Evolutionary conservation across 1,284 basidiomycete genomes (phyloP).

Genomic region (Bondarzewia mesenterica): DNA sequence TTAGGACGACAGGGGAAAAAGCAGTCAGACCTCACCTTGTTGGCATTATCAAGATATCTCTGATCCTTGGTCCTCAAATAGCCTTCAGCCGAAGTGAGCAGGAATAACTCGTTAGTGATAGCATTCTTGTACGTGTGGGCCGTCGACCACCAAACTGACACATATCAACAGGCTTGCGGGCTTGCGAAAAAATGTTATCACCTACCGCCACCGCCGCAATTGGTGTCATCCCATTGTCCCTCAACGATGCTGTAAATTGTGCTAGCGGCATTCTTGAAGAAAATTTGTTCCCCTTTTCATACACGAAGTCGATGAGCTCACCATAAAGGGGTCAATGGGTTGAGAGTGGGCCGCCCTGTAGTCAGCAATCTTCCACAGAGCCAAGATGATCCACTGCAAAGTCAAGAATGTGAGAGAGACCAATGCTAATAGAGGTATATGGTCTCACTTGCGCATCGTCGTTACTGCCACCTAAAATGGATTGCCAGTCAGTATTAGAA

Average conservation of each 20-base stretch:
- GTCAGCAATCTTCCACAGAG: slow-evolving; percentile 46
- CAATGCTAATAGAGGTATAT: background rate
- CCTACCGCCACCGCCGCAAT: slow-evolving; percentile 34
- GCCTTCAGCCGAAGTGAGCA: slow-evolving; percentile 38
- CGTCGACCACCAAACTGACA: slow-evolving; percentile 46
- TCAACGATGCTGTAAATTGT: slow-evolving; percentile 41
- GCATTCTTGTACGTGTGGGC: slow-evolving; percentile 50
- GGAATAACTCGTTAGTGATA: slow-evolving; percentile 48
- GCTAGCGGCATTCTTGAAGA: slow-evolving; percentile 28
- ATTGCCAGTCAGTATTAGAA: slow-evolving; percentile 31
- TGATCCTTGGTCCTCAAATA: slow-evolving; percentile 30
- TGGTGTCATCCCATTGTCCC: slow-evolving; percentile 36
- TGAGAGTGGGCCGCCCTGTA: slow-evolving; percentile 33
- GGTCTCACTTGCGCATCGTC: slow-evolving; percentile 39
- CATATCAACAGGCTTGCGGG: background rate
- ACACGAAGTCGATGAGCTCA: slow-evolving; percentile 13
- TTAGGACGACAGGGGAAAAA: background rate
- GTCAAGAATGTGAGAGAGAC: background rate
- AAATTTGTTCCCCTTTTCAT: background rate
- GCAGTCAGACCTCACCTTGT: slow-evolving; percentile 23
- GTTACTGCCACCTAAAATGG: slow-evolving; percentile 34
- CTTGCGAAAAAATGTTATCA: slow-evolving; percentile 8
- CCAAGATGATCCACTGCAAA: slow-evolving; percentile 40
- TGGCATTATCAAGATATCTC: slow-evolving; percentile 38
- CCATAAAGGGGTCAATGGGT: slow-evolving; percentile 28